Base-by-base conservation (phyloP, 805 yeast species). In the Candida suzukii region DNA sequence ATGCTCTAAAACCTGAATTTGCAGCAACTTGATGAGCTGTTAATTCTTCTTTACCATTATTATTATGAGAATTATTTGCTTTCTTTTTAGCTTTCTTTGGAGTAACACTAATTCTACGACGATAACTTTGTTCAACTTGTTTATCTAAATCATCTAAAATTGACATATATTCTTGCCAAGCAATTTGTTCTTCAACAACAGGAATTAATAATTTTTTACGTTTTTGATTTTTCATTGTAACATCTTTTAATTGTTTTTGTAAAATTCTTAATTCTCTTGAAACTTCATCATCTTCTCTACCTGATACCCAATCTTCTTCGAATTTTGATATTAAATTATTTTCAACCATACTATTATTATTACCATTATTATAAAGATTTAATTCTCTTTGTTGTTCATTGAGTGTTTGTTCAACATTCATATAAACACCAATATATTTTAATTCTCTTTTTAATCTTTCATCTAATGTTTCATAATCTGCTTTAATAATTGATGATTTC, bases 111-210 rank as follows among this genome's bases (percentile, higher is more conserved):
- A 84, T 73, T 45, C 97, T 70, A 60, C 88, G 84, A 47, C 84
- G 66, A 57, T 90, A 93, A 18, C 95, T 90, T 60, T 87, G 97
- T 58, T 93, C 99, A 29, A 93, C 90, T 63, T 93, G 99, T 59
- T 91, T 93, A 60, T 93, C 97, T 50, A 93, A 69, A 57, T 93
- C 98, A 43, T 93, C 98, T 44, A 88, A 63, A 40, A 93, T 90
- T 12, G 91, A 83, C 44, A 81, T 70, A 60, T 87, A 93, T 60
- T 93, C 99, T 58, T 91, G 96, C 79, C 90, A 93, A 22, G 97
- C 96, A 52, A 93, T 70, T 51, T 86, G 95, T 48, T 85, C 93
- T 50, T 88, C 91, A 14, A 93, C 73, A 1, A 82, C 52, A 1
- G 95, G 95, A 21, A 80, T 64, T 29, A 93, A 56, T 32, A 68